These are phyloP conservation scores for Breynia disticha DNA, from an alignment of 441 rosid species.

Conservation along the genomic window DNA sequence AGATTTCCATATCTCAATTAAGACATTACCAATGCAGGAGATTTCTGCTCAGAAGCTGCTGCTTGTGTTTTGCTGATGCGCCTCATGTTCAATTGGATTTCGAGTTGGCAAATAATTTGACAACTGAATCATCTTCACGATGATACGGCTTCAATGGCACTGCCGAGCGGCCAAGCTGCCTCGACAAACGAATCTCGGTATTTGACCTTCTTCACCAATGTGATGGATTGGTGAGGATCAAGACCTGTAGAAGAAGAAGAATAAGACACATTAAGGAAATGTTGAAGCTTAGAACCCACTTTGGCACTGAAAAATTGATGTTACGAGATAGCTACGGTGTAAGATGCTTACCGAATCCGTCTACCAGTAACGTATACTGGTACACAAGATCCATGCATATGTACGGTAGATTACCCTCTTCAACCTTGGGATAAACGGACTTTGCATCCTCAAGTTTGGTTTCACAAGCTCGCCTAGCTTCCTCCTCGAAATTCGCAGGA, in stretches of 20 bases:
- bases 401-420: slow-evolving; percentile 53
- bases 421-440: slow-evolving; percentile 41
- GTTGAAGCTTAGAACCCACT: slow-evolving; percentile 1
- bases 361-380: slow-evolving; percentile 72
- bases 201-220: slow-evolving; percentile 73
- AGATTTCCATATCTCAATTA: background rate
- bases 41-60: background rate
- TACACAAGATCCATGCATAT: slow-evolving; percentile 94
- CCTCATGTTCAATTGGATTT: background rate
- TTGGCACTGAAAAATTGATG: too few relatives aligned
- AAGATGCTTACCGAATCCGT: slow-evolving; percentile 70
- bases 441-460: slow-evolving; percentile 57
- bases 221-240: slow-evolving; percentile 68
- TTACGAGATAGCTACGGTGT: background rate
- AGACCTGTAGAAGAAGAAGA: slow-evolving; percentile 34
- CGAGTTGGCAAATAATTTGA: background rate
- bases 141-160: slow-evolving; percentile 95
- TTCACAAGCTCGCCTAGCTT: slow-evolving; percentile 77
- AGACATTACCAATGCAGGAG: background rate
- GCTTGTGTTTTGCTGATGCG: background rate
- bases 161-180: slow-evolving; percentile 99
- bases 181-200: slow-evolving; percentile 58
- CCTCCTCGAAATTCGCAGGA: slow-evolving; percentile 62
- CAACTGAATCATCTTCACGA: slow-evolving; percentile 15
- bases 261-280: background rate